Evolutionary conservation across 1,284 basidiomycete species (phyloP).

Genomic region (Sanghuangporus weigelae): DNA sequence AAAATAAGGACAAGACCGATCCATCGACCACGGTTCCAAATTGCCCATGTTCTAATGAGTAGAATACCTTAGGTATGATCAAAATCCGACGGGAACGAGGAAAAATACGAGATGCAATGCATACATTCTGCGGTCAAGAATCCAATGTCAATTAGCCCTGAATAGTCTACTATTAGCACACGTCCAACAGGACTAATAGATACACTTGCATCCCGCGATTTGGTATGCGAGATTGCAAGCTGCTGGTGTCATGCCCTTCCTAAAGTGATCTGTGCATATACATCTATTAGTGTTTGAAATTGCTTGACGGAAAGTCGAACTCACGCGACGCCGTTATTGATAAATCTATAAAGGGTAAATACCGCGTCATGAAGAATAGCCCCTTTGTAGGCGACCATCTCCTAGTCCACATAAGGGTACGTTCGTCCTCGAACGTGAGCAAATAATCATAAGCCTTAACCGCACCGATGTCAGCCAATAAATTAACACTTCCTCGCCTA

Average conservation of each 20-base stretch:
- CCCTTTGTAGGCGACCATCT: neutral
- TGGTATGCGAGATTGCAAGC: constrained; percentile 3
- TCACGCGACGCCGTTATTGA: constrained; percentile 3
- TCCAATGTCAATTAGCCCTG: constrained; percentile 8
- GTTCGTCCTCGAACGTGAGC: constrained; percentile 5
- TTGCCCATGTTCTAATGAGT: neutral
- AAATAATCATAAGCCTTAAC: constrained; percentile 7
- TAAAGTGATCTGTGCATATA: neutral
- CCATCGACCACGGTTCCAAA: neutral
- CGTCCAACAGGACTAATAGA: neutral
- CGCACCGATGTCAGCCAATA: neutral
- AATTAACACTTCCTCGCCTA: too few relatives aligned
- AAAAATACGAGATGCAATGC: neutral
- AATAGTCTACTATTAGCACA: neutral
- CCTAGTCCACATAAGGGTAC: constrained; percentile 1
- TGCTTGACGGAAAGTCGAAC: neutral
- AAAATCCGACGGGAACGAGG: neutral
- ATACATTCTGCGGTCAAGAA: constrained; percentile 3
- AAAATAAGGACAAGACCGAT: neutral
- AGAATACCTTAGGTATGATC: neutral
- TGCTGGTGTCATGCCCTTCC: neutral
- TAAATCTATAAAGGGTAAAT: constrained; percentile 7
- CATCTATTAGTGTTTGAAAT: neutral
- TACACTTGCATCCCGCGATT: constrained; percentile 4
- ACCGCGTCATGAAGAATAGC: constrained; percentile 5